These are phyloP conservation scores for Xylariaceae sp. DNA, from an alignment of 2,329 filamentous ascomycete genomes.

Conservation along the genomic window DNA sequence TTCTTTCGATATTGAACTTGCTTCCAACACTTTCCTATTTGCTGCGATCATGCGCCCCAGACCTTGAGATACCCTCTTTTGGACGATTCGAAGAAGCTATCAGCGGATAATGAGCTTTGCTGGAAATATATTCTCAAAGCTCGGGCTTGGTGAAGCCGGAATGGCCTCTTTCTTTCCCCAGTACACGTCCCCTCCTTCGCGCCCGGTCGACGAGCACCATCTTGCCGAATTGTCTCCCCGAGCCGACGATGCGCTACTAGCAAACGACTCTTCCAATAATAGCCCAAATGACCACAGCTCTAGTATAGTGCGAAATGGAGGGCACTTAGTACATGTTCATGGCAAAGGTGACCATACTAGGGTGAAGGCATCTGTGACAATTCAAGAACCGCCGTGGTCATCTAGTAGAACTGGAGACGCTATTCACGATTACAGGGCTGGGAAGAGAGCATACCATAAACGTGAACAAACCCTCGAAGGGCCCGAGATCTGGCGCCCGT, in stretches of 20 bases:
- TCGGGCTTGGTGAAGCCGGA: constrained; percentile 34
- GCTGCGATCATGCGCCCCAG: neutral
- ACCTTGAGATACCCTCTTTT: neutral
- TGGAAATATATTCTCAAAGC: constrained; percentile 36
- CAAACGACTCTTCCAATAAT: neutral
- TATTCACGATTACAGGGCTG: constrained; percentile 15
- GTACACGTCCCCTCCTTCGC: constrained; percentile 31
- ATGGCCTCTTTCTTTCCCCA: constrained; percentile 35
- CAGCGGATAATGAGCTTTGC: constrained; percentile 37
- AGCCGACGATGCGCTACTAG: constrained; percentile 39
- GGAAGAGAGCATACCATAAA: constrained; percentile 8
- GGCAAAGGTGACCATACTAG: constrained; percentile 19
- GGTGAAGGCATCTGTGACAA: constrained; percentile 34
- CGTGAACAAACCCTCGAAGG: constrained; percentile 13
- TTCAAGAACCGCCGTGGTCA: constrained; percentile 20
- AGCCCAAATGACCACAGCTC: neutral
- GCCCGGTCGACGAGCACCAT: constrained; percentile 37
- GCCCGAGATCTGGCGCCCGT: constrained; percentile 34
- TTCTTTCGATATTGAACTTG: neutral
- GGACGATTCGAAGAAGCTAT: neutral
- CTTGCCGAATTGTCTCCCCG: constrained; percentile 42
- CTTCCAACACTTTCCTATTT: neutral
- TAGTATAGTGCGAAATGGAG: neutral
- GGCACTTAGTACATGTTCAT: neutral
- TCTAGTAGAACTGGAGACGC: constrained; percentile 24